Base-by-base conservation (phyloP, 1,284 basidiomycete genomes). In the Rhodofomes roseus region DNA sequence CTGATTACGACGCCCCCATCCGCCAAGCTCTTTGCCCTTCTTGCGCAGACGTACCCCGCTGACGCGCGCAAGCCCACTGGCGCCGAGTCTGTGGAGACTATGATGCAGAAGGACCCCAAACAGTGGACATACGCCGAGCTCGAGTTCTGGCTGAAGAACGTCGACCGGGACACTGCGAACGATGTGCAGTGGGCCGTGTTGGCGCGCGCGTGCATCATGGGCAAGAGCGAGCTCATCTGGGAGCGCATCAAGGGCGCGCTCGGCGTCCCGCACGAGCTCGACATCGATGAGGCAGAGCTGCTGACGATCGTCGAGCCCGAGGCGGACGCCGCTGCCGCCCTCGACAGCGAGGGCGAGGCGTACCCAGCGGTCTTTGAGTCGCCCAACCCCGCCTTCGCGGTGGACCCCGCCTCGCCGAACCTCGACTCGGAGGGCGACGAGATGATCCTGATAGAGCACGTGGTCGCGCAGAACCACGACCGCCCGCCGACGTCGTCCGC, bases 201-300 rank as follows among this genome's bases (percentile, higher is more conserved):
- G 29, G 79, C 83, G 1, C 82, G 88, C n/a, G 80, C 77, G 57
- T 91, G 88, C 67, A 80, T 93, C 65, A 75, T 87, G 20, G 72
- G 79, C 20, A 86, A 85, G 64, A 88, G 86, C 25, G 90, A 93
- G 70, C 81, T 90, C 54, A 86, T 92, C 60, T 93, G 90, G 90
- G 90, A 92, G 71, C 81, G 90, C 55, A 76, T 92, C 68, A 92
- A 92, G 70, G 88, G 85, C 36, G 89, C 88, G 0, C 74, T 93
- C 1, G 90, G 90, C 11, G 83, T 91, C 0, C 90, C 90, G 2
- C 85, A 86, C 0, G 90, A 92, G 66, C 76, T 92, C 9, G 90
- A 92, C 63, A 67, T 81, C 27, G 82, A 84, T 52, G 77, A 77
- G 36, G 79, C 82, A 12, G 72, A 73, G 16, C 54, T 54, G 4